Evolutionary conservation across 2,329 filamentous ascomycete species (phyloP).

Genomic region (Trichoderma oligosporum): DNA sequence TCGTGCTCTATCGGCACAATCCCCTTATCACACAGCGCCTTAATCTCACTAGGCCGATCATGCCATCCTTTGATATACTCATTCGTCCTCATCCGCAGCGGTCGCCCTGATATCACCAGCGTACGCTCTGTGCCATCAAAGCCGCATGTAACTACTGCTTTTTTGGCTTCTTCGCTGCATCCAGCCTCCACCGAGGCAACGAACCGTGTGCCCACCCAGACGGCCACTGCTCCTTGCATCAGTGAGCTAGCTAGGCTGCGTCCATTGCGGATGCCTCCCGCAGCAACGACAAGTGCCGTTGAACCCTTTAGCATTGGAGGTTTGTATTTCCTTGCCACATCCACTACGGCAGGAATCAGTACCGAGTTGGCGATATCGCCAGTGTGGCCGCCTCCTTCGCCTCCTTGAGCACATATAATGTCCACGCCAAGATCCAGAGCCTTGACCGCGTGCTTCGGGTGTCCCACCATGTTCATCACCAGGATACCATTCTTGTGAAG

Average conservation of each 20-base stretch:
- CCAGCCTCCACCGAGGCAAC: slow-evolving; percentile 79
- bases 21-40: slow-evolving; percentile 69
- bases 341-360: slow-evolving; percentile 80
- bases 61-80: slow-evolving; percentile 84
- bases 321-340: slow-evolving; percentile 70
- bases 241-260: slow-evolving; percentile 74
- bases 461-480: slow-evolving; percentile 97
- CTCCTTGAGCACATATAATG: slow-evolving; percentile 86
- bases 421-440: slow-evolving; percentile 83
- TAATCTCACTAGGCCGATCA: slow-evolving; percentile 67
- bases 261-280: slow-evolving; percentile 82
- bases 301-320: slow-evolving; percentile 66
- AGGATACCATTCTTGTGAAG: slow-evolving; percentile 77
- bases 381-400: slow-evolving; percentile 90
- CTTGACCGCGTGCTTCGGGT: slow-evolving; percentile 86
- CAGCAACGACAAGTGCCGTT: slow-evolving; percentile 77
- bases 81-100: slow-evolving; percentile 75
- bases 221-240: slow-evolving; percentile 83
- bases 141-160: slow-evolving; percentile 72
- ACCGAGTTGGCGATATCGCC: slow-evolving; percentile 84
- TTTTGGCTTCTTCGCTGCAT: slow-evolving; percentile 77
- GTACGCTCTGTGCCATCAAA: slow-evolving; percentile 81
- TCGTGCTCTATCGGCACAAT: slow-evolving; percentile 80
- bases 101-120: slow-evolving; percentile 76
- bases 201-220: slow-evolving; percentile 94